Percentiles rank a stretch among this genome's conserved stretches.
Evolutionary conservation across 73 alveolate species (phyloP).

Genomic region (Stentor coeruleus): DNA sequence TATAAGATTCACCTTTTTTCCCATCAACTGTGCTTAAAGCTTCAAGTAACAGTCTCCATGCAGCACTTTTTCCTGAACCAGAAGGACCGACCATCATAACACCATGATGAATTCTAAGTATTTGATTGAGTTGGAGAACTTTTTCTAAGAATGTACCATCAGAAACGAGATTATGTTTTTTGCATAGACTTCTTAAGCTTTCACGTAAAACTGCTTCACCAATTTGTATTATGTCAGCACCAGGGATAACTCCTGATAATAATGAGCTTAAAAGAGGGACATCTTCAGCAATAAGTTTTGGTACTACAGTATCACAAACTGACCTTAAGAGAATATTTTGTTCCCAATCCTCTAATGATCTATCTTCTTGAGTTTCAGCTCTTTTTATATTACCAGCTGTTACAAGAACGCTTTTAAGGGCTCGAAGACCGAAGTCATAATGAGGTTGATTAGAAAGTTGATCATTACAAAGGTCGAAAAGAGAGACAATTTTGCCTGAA

Average conservation of each 20-base stretch:
- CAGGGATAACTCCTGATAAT: constrained; percentile 99
- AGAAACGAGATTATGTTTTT: constrained; percentile 72
- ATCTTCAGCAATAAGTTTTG: constrained; percentile 99
- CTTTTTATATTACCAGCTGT: constrained; percentile 97
- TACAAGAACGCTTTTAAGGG: constrained; percentile 93
- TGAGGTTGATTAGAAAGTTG: constrained; percentile 97
- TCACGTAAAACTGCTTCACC: constrained; percentile 87
- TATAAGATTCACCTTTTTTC: constrained; percentile 94
- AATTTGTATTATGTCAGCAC: constrained; percentile 90
- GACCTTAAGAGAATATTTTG: constrained; percentile 91
- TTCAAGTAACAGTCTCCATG: constrained; percentile 98
- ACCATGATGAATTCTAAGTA: constrained; percentile 92
- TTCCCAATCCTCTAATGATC: constrained; percentile 81
- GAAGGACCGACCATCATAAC: constrained; percentile 99
- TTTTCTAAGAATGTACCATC: constrained; percentile 84
- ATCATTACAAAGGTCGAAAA: constrained; percentile 91
- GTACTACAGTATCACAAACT: constrained; percentile 98
- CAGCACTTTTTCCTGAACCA: constrained; percentile 97
- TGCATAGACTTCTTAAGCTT: constrained; percentile 65
- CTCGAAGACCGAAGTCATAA: constrained; percentile 99
- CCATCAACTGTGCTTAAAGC: constrained; percentile 92
- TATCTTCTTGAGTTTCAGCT: constrained; percentile 81
- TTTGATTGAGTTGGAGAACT: constrained; percentile 83
- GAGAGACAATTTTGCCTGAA: constrained; percentile 90
- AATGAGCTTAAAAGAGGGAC: constrained; percentile 83